Conservation (phyloP, 176 grass and related monocot genomes). For the Cenchrus americanus region DNA sequence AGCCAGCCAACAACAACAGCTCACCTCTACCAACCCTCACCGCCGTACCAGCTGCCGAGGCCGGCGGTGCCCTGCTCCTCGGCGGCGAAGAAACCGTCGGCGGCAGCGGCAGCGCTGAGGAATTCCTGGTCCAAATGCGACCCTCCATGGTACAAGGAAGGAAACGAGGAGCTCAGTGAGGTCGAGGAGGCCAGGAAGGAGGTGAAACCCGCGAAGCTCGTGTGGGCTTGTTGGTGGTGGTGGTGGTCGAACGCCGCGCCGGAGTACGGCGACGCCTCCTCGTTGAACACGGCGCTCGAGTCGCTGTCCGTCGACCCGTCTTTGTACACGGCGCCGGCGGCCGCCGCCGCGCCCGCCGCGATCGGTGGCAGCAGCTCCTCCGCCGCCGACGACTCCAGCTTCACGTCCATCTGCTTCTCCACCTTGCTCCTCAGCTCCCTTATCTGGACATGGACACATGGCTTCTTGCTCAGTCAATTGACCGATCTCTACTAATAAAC, state of each 20-base stretch:
- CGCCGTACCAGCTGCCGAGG: constrained; percentile 51
- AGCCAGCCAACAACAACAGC: neutral
- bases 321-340: neutral
- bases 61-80: constrained; percentile 31
- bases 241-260: constrained; percentile 27
- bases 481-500: neutral
- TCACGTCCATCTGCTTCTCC: constrained; percentile 41
- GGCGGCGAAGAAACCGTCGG: constrained; percentile 31
- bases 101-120: neutral
- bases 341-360: neutral
- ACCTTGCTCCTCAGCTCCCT: constrained; percentile 31
- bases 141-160: constrained; percentile 35
- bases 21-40: constrained; percentile 37
- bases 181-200: constrained; percentile 41
- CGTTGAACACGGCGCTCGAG: constrained; percentile 65
- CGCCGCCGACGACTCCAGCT: constrained; percentile 22
- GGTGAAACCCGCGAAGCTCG: constrained; percentile 44
- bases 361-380: neutral
- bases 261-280: constrained; percentile 51
- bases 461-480: neutral
- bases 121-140: constrained; percentile 42
- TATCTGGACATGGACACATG: constrained; percentile 23
- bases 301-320: constrained; percentile 58
- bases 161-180: constrained; percentile 30
- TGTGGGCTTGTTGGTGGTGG: neutral